Evolutionary conservation across 2,329 filamentous ascomycete species (phyloP).

Genomic region (Aspergillus tamarii): DNA sequence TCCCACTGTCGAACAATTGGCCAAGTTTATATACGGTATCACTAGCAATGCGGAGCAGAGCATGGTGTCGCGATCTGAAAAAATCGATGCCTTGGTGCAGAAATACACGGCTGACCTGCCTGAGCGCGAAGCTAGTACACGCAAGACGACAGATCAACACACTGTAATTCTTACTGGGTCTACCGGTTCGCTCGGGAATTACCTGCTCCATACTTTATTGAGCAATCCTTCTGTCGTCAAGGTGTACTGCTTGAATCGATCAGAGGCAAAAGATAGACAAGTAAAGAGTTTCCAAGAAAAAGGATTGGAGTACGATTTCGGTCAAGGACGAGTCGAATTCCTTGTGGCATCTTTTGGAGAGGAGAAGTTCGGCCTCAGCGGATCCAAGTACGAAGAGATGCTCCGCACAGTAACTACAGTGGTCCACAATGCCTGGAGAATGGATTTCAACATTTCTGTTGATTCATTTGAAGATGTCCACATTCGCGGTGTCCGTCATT

Average conservation of each 20-base stretch:
- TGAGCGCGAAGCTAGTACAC: neutral
- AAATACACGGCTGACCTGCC: neutral
- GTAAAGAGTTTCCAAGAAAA: conserved; percentile 36
- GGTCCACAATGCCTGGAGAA: conserved; percentile 41
- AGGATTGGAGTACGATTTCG: conserved; percentile 28
- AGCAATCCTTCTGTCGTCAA: conserved; percentile 39
- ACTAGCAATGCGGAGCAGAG: neutral
- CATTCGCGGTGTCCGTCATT: conserved; percentile 28
- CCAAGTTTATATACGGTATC: neutral
- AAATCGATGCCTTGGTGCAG: neutral
- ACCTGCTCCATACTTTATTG: conserved; percentile 47
- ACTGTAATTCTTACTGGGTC: conserved; percentile 49
- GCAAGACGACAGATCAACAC: too few relatives aligned
- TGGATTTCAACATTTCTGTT: conserved; percentile 36
- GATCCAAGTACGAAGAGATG: conserved; percentile 26
- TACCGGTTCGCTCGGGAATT: conserved; percentile 53
- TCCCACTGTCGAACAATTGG: conserved; percentile 28
- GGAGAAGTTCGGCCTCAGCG: conserved; percentile 28
- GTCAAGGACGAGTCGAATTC: conserved; percentile 41
- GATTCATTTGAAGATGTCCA: conserved; percentile 33
- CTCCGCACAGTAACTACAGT: conserved; percentile 28
- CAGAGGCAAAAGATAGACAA: conserved; percentile 48
- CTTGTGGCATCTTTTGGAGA: conserved; percentile 27
- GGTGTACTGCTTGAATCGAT: conserved; percentile 53
- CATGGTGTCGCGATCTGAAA: neutral